Evolutionary conservation across 2,329 filamentous ascomycete genomes (phyloP).

Genomic region (Penicillium sp.): DNA sequence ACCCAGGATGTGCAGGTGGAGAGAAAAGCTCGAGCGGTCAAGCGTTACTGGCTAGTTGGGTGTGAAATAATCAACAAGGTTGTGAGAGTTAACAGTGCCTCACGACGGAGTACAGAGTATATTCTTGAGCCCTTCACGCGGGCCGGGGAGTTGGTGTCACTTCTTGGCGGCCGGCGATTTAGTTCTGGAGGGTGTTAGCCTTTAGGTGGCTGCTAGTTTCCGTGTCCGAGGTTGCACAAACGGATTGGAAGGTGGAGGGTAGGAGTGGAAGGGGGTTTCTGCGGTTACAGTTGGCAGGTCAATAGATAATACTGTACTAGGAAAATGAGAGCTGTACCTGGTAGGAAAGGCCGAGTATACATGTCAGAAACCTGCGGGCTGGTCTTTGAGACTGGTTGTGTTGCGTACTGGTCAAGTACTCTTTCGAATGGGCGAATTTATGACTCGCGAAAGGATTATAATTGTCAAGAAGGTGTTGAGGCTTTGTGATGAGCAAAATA

Average conservation of each 20-base stretch:
- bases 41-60: neutral
- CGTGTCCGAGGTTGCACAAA: slow-evolving; percentile 18
- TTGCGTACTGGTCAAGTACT: neutral
- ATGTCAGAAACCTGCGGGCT: neutral
- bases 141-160: slow-evolving; percentile 1
- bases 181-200: slow-evolving; percentile 5
- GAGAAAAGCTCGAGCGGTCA: neutral
- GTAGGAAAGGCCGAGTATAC: neutral
- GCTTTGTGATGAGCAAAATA: neutral
- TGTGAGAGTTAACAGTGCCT: too few species aligned
- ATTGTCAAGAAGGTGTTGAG: neutral
- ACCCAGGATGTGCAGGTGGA: too few species aligned
- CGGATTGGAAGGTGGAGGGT: neutral
- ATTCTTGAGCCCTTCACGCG: slow-evolving; percentile 2
- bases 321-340: neutral
- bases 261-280: neutral
- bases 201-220: slow-evolving; percentile 3
- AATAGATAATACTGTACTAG: neutral
- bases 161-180: slow-evolving; percentile 4
- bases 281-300: neutral
- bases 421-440: neutral
- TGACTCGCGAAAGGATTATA: too few species aligned
- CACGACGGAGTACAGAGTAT: neutral
- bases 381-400: neutral
- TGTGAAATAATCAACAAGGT: neutral